Evolutionary conservation across 1,284 basidiomycete species (phyloP).

Genomic region (Vanrija sp.): DNA sequence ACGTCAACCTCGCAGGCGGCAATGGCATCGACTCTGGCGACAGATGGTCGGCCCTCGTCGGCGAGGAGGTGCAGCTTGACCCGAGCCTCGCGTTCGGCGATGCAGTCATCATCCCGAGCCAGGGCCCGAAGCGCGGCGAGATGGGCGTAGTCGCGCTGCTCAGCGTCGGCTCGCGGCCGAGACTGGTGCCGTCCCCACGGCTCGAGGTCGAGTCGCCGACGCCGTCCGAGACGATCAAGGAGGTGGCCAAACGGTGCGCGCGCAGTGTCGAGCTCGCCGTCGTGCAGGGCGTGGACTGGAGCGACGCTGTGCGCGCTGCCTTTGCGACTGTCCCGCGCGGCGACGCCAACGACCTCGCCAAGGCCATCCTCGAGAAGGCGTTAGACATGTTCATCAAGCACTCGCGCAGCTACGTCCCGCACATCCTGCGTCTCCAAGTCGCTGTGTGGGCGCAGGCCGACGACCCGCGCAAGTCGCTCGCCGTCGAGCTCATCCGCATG

Average conservation of each 20-base stretch:
- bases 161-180: constrained; percentile 2
- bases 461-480: constrained; percentile 18
- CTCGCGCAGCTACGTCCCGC: constrained; percentile 13
- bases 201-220: constrained; percentile 6
- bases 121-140: constrained; percentile 28
- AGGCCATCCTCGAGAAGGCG: constrained; percentile 13
- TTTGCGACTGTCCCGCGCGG: constrained; percentile 14
- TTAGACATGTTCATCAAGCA: constrained; percentile 14
- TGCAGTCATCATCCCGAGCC: constrained; percentile 14
- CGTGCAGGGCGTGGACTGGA: constrained; percentile 31
- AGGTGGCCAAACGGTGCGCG: constrained; percentile 20
- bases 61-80: constrained; percentile 9
- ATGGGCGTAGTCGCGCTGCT: constrained; percentile 28
- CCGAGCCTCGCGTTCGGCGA: constrained; percentile 2
- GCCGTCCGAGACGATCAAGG: constrained; percentile 10
- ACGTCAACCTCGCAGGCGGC: constrained; percentile 21
- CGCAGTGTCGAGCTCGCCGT: constrained; percentile 23
- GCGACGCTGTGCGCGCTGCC: constrained; percentile 32
- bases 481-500: constrained; percentile 31
- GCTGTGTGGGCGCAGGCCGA: constrained; percentile 30
- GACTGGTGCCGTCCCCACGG: constrained; percentile 10
- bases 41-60: constrained; percentile 11
- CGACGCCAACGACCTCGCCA: constrained; percentile 16
- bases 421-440: constrained; percentile 29
- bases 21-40: constrained; percentile 3